Conservation (phyloP, 768 basidiomycete species). For the Fomitopsis pulvina region DNA sequence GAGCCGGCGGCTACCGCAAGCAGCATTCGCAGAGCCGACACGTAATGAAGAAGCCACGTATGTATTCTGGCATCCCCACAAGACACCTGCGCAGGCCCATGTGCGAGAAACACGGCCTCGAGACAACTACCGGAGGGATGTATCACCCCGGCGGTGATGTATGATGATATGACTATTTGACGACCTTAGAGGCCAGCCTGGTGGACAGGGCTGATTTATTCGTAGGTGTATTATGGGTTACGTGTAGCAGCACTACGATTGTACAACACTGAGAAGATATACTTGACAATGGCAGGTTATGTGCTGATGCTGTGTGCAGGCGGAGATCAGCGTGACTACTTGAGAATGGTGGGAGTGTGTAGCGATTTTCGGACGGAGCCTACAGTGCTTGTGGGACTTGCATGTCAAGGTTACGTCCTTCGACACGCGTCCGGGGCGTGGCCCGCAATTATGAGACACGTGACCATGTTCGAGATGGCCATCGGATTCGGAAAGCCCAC, state of each 20-base stretch:
- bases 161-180: conserved; percentile 4
- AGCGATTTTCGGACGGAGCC: background rate
- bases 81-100: conserved; percentile 20
- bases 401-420: background rate
- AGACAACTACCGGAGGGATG: conserved; percentile 34
- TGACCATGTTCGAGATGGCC: no score
- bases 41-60: conserved; percentile 22
- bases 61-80: conserved; percentile 24
- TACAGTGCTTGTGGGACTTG: background rate
- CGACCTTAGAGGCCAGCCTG: conserved; percentile 1
- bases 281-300: background rate
- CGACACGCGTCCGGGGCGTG: conserved; percentile 1
- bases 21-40: conserved; percentile 14
- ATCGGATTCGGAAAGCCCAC: no score
- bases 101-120: conserved; percentile 16
- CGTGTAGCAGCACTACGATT: conserved; percentile 5
- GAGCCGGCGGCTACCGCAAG: background rate
- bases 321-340: background rate
- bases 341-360: background rate
- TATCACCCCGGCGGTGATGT: conserved; percentile 40
- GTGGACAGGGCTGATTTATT: conserved; percentile 1
- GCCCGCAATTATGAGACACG: conserved; percentile 1
- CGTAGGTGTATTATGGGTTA: conserved; percentile 6
- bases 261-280: conserved; percentile 3
- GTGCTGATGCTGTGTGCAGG: background rate